Percentiles rank a stretch among this genome's conserved stretches.
These are phyloP conservation scores for Penicillium angulare DNA, from an alignment of 495 filamentous ascomycete species.

Conservation along the genomic window DNA sequence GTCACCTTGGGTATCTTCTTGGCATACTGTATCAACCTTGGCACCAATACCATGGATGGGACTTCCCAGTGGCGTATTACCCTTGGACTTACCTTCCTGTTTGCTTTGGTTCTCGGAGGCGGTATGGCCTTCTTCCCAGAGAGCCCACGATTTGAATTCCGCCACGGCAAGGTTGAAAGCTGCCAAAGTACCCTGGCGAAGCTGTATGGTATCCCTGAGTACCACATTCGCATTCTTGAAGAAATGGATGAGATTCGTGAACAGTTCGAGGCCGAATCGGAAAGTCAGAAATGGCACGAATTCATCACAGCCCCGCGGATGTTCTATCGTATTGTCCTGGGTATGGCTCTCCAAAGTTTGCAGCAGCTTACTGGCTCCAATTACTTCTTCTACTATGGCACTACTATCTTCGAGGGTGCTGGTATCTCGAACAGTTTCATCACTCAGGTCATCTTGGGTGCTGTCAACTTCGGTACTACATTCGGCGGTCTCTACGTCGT, in stretches of 20 bases:
- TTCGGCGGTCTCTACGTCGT: slow-evolving; percentile 70
- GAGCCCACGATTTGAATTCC: slow-evolving; percentile 67
- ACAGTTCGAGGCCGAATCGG: slow-evolving; percentile 55
- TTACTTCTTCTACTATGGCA: slow-evolving; percentile 81
- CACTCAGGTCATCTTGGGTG: slow-evolving; percentile 70
- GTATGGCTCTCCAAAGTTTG: slow-evolving; percentile 65
- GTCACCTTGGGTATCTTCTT: slow-evolving; percentile 84
- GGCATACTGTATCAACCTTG: slow-evolving; percentile 76
- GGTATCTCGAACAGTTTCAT: slow-evolving; percentile 68
- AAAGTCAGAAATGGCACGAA: slow-evolving; percentile 62
- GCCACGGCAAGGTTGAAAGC: slow-evolving; percentile 59
- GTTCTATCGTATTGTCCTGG: slow-evolving; percentile 67
- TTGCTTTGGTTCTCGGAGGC: slow-evolving; percentile 67
- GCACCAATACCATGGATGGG: slow-evolving; percentile 51
- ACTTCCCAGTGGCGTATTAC: slow-evolving; percentile 74
- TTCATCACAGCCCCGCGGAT: slow-evolving; percentile 70
- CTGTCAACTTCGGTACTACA: slow-evolving; percentile 71
- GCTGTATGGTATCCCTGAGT: slow-evolving; percentile 66
- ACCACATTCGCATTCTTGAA: slow-evolving; percentile 60
- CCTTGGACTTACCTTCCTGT: slow-evolving; percentile 73
- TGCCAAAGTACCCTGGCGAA: slow-evolving; percentile 65
- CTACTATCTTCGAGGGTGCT: slow-evolving; percentile 67
- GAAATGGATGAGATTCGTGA: slow-evolving; percentile 66
- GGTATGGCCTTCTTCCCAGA: slow-evolving; percentile 74
- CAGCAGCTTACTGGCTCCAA: slow-evolving; percentile 71